phyloP scores from a whole-genome alignment of 495 filamentous ascomycete species.

The Chaetomium tenue region DNA sequence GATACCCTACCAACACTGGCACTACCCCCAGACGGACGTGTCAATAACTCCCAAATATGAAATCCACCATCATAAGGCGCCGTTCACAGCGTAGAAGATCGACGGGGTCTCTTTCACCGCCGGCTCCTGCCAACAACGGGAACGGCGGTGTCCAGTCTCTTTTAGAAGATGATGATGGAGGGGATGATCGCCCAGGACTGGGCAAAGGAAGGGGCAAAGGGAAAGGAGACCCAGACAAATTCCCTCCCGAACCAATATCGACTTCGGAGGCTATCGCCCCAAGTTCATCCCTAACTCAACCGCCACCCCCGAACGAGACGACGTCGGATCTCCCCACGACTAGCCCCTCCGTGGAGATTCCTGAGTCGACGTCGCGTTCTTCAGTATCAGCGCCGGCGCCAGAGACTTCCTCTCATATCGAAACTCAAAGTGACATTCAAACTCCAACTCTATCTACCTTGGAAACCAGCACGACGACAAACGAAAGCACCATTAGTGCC shows the following conservation, averaged over 20 bases:
- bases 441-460: background rate
- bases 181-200: background rate
- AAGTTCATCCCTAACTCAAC: background rate
- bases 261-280: background rate
- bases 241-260: background rate
- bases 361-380: background rate
- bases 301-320: background rate
- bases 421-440: background rate
- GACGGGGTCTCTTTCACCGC: too few species aligned
- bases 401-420: background rate
- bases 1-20: too few species aligned
- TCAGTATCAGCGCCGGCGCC: background rate
- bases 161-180: background rate
- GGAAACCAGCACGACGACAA: background rate
- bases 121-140: background rate
- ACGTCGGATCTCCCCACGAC: background rate
- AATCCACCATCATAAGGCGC: background rate
- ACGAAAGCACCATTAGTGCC: background rate
- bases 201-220: slow-evolving; percentile 5
- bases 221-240: background rate
- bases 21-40: too few species aligned
- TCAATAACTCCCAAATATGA: too few species aligned
- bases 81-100: background rate
- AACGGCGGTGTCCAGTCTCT: background rate
- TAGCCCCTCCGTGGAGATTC: background rate